Evolutionary conservation across 2,329 filamentous ascomycete species (phyloP).

Genomic region (Salinomyces thailandicus): DNA sequence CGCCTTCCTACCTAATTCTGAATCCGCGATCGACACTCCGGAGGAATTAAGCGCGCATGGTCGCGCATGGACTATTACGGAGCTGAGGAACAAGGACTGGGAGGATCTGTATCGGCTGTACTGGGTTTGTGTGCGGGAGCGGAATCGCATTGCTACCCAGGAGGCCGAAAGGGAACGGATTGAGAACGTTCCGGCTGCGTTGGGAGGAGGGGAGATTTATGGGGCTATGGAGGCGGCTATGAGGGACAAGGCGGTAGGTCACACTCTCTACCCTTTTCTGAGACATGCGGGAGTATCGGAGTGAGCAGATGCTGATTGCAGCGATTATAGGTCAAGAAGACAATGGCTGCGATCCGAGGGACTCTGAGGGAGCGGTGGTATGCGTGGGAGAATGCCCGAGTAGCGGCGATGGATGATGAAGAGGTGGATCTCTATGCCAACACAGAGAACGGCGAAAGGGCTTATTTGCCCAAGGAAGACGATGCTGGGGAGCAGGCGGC

Average conservation of each 20-base stretch:
- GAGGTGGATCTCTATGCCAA: conserved; percentile 51
- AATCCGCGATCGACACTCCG: conserved; percentile 51
- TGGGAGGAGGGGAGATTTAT: conserved; percentile 49
- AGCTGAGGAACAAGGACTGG: conserved; percentile 83
- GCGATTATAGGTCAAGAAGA: conserved; percentile 60
- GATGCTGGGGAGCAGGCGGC: not conserved
- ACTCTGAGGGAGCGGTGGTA: conserved; percentile 80
- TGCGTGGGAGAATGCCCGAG: conserved; percentile 67
- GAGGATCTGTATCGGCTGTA: conserved; percentile 85
- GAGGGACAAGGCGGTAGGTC: conserved; percentile 46
- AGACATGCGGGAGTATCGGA: no score
- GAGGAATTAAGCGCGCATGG: conserved; percentile 63
- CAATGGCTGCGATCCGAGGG: conserved; percentile 75
- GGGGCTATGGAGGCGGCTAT: conserved; percentile 56
- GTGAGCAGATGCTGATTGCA: no score
- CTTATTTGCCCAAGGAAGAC: conserved; percentile 41
- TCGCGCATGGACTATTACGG: conserved; percentile 71
- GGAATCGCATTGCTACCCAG: conserved; percentile 78
- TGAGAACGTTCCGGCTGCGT: conserved; percentile 41
- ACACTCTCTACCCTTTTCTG: no score
- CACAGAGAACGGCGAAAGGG: conserved; percentile 17
- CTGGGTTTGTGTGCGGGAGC: conserved; percentile 89
- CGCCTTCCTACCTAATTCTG: conserved; percentile 74
- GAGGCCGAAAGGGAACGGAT: conserved; percentile 48
- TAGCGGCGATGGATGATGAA: conserved; percentile 54